A percentile compares a stretch with the other conserved stretches of the same genome.
These are phyloP conservation scores for Tympanopsis confertula DNA, from an alignment of 2,329 filamentous ascomycete species.

Conservation along the genomic window DNA sequence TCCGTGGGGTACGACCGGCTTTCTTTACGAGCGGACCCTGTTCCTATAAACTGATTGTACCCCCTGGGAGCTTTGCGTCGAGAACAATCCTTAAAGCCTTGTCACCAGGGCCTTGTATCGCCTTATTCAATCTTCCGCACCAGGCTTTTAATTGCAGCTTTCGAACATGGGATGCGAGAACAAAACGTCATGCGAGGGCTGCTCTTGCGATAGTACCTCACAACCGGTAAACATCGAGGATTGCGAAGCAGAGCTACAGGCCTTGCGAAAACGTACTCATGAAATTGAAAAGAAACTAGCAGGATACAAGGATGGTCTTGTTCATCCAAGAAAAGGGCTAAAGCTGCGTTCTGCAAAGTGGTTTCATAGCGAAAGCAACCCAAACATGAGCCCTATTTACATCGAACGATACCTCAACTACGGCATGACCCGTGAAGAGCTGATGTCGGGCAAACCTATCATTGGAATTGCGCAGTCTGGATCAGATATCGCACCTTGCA, in stretches of 20 bases:
- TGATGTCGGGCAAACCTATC: constrained; percentile 34
- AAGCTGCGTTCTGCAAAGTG: constrained; percentile 25
- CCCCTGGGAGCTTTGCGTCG: too few relatives aligned
- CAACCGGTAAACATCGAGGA: neutral
- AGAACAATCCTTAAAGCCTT: too few relatives aligned
- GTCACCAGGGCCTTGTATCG: too few relatives aligned
- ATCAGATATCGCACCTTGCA: constrained; percentile 36
- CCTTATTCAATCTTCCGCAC: too few relatives aligned
- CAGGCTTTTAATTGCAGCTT: too few relatives aligned
- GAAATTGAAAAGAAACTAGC: constrained; percentile 10
- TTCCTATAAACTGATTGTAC: too few relatives aligned
- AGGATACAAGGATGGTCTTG: constrained; percentile 2
- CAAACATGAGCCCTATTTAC: constrained; percentile 31
- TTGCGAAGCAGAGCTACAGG: neutral
- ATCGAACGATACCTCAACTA: constrained; percentile 37
- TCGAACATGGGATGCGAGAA: too few relatives aligned
- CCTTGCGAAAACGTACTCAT: constrained; percentile 4
- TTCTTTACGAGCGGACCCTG: too few relatives aligned
- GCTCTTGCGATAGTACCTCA: neutral
- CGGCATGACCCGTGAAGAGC: constrained; percentile 33
- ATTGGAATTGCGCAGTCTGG: constrained; percentile 39
- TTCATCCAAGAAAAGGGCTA: neutral
- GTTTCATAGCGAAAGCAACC: constrained; percentile 28
- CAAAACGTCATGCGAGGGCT: neutral
- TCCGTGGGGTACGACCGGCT: too few relatives aligned